These are phyloP conservation scores for Penicillium sp. DNA, from an alignment of 2,329 filamentous ascomycete species.

Conservation along the genomic window DNA sequence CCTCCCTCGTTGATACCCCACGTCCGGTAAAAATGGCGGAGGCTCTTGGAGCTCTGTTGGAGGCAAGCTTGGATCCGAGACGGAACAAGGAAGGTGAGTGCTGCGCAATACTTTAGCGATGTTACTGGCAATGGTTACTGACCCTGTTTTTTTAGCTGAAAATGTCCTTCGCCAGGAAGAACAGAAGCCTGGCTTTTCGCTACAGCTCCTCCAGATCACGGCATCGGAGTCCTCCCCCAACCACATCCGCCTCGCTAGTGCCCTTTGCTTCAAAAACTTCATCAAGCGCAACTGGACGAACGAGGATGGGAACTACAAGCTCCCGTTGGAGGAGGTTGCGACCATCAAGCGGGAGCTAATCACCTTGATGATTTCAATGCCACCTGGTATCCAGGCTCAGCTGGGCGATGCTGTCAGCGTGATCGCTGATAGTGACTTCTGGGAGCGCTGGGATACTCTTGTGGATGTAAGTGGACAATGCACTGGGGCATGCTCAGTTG, in stretches of 20 bases:
- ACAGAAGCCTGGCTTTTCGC: conserved; percentile 77
- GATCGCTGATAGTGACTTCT: conserved; percentile 98
- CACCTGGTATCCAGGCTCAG: conserved; percentile 81
- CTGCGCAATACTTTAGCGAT: conserved; percentile 1
- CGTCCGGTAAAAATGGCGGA: conserved; percentile 51
- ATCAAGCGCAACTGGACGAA: conserved; percentile 93
- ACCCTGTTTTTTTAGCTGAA: conserved; percentile 58
- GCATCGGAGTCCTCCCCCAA: conserved; percentile 65
- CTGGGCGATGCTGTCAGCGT: conserved; percentile 94
- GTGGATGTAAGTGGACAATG: conserved; percentile 59
- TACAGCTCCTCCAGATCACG: conserved; percentile 84
- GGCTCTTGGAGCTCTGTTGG: conserved; percentile 63
- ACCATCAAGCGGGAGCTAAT: conserved; percentile 95
- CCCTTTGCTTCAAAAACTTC: conserved; percentile 98
- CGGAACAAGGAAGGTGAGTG: conserved; percentile 80
- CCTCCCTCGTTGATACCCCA: conserved; percentile 25
- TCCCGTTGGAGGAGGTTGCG: conserved; percentile 72
- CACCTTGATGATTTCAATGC: conserved; percentile 91
- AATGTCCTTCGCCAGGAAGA: conserved; percentile 71
- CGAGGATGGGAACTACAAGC: conserved; percentile 89
- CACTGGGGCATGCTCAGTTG: not conserved
- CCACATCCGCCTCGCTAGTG: conserved; percentile 79
- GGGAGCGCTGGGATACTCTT: conserved; percentile 91
- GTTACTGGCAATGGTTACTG: not conserved
- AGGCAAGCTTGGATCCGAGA: conserved; percentile 81